Base-by-base conservation (phyloP, 2,329 filamentous ascomycete species). In the Neopestalotiopsis sp. region DNA sequence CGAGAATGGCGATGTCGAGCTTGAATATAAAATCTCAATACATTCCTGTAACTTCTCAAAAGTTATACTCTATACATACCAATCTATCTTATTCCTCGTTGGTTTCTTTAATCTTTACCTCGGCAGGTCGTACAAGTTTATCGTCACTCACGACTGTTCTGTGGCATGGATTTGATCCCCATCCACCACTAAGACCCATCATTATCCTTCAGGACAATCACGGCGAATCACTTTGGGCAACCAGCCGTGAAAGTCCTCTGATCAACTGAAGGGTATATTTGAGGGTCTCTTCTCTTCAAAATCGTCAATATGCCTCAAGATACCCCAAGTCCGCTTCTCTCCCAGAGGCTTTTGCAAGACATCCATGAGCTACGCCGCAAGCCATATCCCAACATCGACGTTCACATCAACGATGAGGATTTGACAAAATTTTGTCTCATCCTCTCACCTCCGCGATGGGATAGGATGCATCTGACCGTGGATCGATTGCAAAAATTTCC, bases 341-440 rank as follows among this genome's bases (percentile, higher is more conserved):
- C 14, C 30, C 72, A 71, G 40, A 79, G 82, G 7, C 77, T 82
- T 66, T 72, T 86, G 14, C 76, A 76, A 30, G 84, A 87, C 66
- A 81, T 86, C 38, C 78, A 79, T 12, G 84, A 86, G 71, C 75
- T 86, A 17, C 76, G 82, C 59, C 74, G 77, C 30, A 74, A 82
- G 57, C 84, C 84, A 0, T 86, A 86, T 70, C 83, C 84, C 2
- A 84, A 84, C 59, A 82, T 86, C 68, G 67, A 70, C n/a, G 73
- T 86, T 1, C 76, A 82, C 69, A 70, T 81, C 1, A 56, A 75
- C n/a, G 81, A 83, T 30, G 70, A 77, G 1, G 73, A 83, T 52
- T 66, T 85, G 42, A 73, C 71, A 1, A 60, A 70, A 2, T 81
- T 80, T 4, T 87, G 85, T 61, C 76, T 86, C 1, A 71, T 86